Evolutionary conservation across 805 yeast genomes (phyloP).

Genomic region (Metschnikowia reukaufii): DNA sequence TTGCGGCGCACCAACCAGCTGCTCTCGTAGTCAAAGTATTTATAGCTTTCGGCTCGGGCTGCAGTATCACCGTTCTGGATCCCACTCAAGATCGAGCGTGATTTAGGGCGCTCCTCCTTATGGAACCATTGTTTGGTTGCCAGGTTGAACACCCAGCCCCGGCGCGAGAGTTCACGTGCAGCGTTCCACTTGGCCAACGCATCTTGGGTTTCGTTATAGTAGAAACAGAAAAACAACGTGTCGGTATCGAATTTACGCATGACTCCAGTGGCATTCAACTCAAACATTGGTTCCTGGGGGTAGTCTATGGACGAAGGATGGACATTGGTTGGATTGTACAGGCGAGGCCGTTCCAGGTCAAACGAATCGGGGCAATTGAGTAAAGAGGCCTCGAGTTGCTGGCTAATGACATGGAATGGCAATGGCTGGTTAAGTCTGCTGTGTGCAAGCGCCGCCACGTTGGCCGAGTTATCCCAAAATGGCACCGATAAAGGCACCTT

Average conservation of each 20-base stretch:
- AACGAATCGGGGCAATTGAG: slow-evolving; percentile 91
- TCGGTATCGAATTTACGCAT: slow-evolving; percentile 77
- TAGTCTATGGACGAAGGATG: slow-evolving; percentile 88
- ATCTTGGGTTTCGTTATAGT: slow-evolving; percentile 56
- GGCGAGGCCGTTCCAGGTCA: slow-evolving; percentile 82
- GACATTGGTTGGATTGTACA: slow-evolving; percentile 74
- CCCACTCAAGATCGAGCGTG: slow-evolving; percentile 24
- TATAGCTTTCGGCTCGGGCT: slow-evolving; percentile 52
- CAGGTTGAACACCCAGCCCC: slow-evolving; percentile 82
- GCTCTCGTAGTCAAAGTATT: slow-evolving; percentile 80
- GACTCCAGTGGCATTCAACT: slow-evolving; percentile 57
- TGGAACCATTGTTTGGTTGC: slow-evolving; percentile 80
- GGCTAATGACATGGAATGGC: slow-evolving; percentile 52
- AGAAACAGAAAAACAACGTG: slow-evolving; percentile 88
- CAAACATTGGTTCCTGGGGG: slow-evolving; percentile 81
- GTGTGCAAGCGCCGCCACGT: slow-evolving; percentile 33
- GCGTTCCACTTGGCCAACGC: slow-evolving; percentile 49
- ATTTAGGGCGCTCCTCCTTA: slow-evolving; percentile 55
- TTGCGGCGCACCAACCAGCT: slow-evolving; percentile 51
- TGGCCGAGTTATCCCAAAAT: slow-evolving; percentile 25
- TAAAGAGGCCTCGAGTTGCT: slow-evolving; percentile 71
- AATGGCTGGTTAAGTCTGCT: slow-evolving; percentile 52
- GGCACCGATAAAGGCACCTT: slow-evolving; percentile 9
- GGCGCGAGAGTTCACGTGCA: slow-evolving; percentile 71
- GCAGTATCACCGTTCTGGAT: slow-evolving; percentile 20